Base-by-base conservation (phyloP, 306 rosid species). In the Hylodesmum podocarpum region DNA sequence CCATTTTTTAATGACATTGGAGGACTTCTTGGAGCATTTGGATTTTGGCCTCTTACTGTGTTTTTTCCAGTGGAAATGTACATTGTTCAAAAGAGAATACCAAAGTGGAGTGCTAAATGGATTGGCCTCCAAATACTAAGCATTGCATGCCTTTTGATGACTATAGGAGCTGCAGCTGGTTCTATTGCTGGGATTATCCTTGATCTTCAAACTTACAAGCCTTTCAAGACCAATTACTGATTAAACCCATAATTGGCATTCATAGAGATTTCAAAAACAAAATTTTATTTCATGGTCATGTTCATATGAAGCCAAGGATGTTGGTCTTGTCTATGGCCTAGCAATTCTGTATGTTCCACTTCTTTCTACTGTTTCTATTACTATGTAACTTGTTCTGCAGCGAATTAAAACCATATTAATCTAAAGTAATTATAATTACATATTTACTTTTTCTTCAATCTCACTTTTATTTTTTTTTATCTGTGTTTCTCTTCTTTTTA, bases 41-140 rank as follows among this genome's bases (percentile, higher is more conserved):
- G 91, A 8, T 92, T 92, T 75, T 92, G 97, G 97, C 97, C 97
- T 1, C 81, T 88, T 0, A 89, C 93, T 0, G 96, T 92, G 29
- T 92, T 83, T 81, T 89, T 89, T 80, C 97, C 97, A 0, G 97
- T 92, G 73, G 91, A 92, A 57, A 89, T 92, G 97, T 91, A 86
- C 59, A 91, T 91, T 33, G 36, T 1, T 37, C 97, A 91, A 33
- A 89, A 81, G 88, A 81, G 39, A 78, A 86, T 89, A 31, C 89
- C 86, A 31, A 89, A 83, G 77, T 89, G 94, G 97, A 84, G 92
- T 77, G 50, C 87, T 5, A 85, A 59, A 67, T 91, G 97, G 97
- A 79, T 88, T 1, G 84, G 90, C 66, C 92, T 91, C 19, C 93
- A 89, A 24, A 81, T 78, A 47, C 87, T 91, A 2, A 91, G 94